These are phyloP conservation scores for Hibiscus trionum DNA, from an alignment of 345 rosid genomes.

Conservation along the genomic window DNA sequence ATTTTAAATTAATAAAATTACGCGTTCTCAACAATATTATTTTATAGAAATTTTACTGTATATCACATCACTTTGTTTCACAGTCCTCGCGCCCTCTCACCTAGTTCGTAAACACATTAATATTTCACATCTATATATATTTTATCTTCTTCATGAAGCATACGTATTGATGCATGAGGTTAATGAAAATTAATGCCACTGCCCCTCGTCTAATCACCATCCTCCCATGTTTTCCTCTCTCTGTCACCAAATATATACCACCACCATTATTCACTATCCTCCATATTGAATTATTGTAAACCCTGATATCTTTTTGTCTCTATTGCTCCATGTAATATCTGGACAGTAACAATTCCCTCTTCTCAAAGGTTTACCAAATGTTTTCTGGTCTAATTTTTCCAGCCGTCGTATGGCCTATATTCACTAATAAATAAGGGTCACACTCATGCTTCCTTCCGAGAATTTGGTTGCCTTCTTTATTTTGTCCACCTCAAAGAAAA, in stretches of 20 bases:
- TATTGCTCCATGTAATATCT: neutral
- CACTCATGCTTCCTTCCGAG: neutral
- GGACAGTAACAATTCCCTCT: neutral
- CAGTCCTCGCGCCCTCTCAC: too few species aligned
- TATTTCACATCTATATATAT: too few species aligned
- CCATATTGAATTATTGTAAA: neutral
- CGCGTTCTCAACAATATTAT: too few species aligned
- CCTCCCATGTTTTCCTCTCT: neutral
- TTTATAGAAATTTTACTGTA: too few species aligned
- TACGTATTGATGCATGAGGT: neutral
- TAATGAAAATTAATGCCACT: neutral
- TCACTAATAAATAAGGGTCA: neutral
- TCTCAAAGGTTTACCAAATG: neutral
- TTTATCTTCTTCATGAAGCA: neutral
- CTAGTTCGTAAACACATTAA: too few species aligned
- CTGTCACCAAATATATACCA: neutral
- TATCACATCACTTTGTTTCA: too few species aligned
- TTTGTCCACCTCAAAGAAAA: neutral
- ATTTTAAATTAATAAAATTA: too few species aligned
- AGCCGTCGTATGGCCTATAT: neutral
- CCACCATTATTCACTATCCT: neutral
- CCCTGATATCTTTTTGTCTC: constrained; percentile 1
- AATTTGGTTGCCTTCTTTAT: neutral
- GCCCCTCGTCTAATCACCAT: constrained; percentile 6
- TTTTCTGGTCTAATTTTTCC: neutral